Evolutionary conservation across 208 protist genomes (phyloP).

Genomic region (Porcisia deanei): DNA sequence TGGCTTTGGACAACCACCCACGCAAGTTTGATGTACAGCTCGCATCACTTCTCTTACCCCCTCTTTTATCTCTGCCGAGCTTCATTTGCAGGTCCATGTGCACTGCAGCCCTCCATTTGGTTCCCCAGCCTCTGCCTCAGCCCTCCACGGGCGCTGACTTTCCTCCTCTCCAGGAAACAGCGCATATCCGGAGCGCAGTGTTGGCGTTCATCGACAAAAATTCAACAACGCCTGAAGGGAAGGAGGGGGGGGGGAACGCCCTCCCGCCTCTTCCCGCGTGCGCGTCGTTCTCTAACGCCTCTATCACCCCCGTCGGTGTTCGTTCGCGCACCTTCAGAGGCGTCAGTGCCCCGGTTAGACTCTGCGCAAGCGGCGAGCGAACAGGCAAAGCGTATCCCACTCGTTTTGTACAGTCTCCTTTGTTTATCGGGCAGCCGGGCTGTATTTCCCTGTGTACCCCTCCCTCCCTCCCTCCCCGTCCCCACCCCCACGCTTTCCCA

Average conservation of each 20-base stretch:
- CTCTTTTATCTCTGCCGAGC: neutral
- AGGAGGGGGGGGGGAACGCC: too few species aligned
- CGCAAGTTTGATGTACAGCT: constrained; percentile 7
- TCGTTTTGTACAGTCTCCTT: too few species aligned
- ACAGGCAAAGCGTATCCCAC: too few species aligned
- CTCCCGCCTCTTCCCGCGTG: neutral
- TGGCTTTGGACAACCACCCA: neutral
- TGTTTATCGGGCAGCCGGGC: too few species aligned
- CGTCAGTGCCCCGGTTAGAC: too few species aligned
- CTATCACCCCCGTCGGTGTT: neutral
- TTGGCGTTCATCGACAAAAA: neutral
- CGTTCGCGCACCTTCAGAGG: too few species aligned
- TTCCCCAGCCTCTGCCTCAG: neutral
- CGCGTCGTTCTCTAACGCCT: neutral
- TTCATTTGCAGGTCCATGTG: neutral
- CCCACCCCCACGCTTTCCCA: neutral
- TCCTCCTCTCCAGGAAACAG: neutral
- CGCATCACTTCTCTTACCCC: neutral
- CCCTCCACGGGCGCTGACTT: neutral
- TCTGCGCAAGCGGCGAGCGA: too few species aligned
- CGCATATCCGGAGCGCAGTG: neutral
- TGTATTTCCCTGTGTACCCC: neutral
- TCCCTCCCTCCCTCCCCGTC: neutral
- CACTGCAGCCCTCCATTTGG: neutral
- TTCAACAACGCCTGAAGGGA: too few species aligned